Base-by-base conservation (phyloP, 179 eudicot species). In the Spinacia oleracea region DNA sequence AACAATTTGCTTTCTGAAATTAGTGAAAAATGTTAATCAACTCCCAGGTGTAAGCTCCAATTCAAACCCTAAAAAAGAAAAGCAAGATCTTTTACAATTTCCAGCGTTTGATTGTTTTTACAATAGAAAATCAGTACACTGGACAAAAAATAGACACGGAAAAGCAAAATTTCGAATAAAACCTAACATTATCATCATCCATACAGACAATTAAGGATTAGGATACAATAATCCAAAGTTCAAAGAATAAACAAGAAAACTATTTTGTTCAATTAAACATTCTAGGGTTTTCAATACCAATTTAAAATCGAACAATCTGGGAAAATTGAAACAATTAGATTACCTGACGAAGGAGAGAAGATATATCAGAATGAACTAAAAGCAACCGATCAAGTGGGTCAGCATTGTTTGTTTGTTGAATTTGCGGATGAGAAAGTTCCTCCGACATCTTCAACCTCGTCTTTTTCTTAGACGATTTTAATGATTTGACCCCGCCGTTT, bases 261-360 rank as follows among this genome's bases (percentile, higher is more conserved):
- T 10, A 18, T 3, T 12, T 21, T 5, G 0, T 27, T 45, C 73
- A 46, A 70, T 15, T 18, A 48, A 21, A 48, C 48, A 46, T 6
- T 5, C 6, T 71, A 71, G 74, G 74, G 59, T 48, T 71, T 46
- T 4, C 29, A 1, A 50, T 6, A 27, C 18, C 16, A 9, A n/a
- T 46, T 23, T 27, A 46, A 45, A 14, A 27, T 18, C 31, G 48
- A 70, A 70, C 18, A 6, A 29, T 8, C n/a, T 18, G 18, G 4
- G 4, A 29, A 16, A 6, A 11, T 2, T 0, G 14, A 48, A 48
- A 48, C 4, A 32, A 77, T 1, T 29, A 12, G 20, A 15, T 3
- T 73, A 94, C 98, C 94, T 93, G 97, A 64, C 81, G 89, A 75
- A 91, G 60, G 66, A 89, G 81, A 35, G 89, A 78, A 25, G 96